Base-by-base conservation (phyloP, 2,329 filamentous ascomycete genomes). In the Sporothrix brunneoviolacea region DNA sequence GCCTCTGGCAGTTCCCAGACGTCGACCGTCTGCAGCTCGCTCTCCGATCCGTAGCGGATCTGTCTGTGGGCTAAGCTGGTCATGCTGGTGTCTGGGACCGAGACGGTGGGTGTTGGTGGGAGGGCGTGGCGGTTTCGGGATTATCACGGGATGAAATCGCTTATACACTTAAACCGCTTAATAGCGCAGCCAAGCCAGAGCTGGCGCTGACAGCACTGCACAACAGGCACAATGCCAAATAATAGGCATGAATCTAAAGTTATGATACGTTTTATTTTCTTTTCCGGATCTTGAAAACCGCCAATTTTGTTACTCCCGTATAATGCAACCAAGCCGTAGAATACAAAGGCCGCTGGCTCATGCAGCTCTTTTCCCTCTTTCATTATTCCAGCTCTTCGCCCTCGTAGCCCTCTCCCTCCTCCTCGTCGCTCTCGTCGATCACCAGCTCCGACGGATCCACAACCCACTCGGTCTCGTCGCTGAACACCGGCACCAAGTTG, bases 401-500 rank as follows among this genome's bases (percentile, higher is more conserved):
- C 53, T 56, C 53, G 32, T 9, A 18, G 4, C 30, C 28, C 19
- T 48, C 36, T 24, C 54, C 41, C 41, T 58, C 41, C 44, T 56
- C 49, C 10, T 42, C 37, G 8, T 52, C 55, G 21, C 54, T 47
- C 28, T 51, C 60, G 55, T 60, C 58, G 48, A 53, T 41, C 13
- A 37, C 48, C 44, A 56, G 41, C 37, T 57, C 54, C 1, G 43
- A 21, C 5, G 54, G 50, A n/a, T 53, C 49, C 4, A 58, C 57
- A 0, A 71, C 65, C 77, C 77, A 82, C 27, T 79, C 76, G 50
- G 76, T 70, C 58, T 79, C 76, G 44, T 80, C 77, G 33, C 71
- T 73, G 70, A 76, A 83, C 39, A 75, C 70, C 8, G 79, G 79
- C 22, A 76, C 77, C 16, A 81, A 66, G 16, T 80, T 73, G 62